Percentiles rank a stretch among this genome's conserved stretches.
Conservation (phyloP, 352 stramenopile genomes). For the Phytophthora crassamura region DNA sequence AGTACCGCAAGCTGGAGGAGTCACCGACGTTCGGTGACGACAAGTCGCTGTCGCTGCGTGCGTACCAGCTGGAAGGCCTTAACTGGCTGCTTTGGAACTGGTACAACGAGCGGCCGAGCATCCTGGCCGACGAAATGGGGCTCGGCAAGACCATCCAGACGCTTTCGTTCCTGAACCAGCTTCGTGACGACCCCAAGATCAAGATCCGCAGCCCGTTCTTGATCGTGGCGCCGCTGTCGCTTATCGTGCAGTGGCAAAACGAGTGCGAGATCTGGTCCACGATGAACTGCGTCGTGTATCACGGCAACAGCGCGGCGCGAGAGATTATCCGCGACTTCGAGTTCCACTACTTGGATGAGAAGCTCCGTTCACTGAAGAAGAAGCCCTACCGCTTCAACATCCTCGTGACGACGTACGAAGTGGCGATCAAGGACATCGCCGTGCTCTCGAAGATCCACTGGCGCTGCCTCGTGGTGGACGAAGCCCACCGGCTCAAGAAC, state of each 20-base stretch:
- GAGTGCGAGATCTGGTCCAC: conserved; percentile 99
- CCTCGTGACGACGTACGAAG: conserved; percentile 92
- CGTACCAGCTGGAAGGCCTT: conserved; percentile 88
- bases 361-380: conserved; percentile 80
- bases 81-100: conserved; percentile 93
- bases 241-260: conserved; percentile 99
- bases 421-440: conserved; percentile 90
- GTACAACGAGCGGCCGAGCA: conserved; percentile 90
- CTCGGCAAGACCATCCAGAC: conserved; percentile 95
- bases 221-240: conserved; percentile 98
- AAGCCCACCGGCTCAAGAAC: conserved; percentile 91
- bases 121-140: conserved; percentile 92
- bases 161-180: conserved; percentile 94
- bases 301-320: conserved; percentile 94
- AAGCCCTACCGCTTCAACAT: conserved; percentile 91
- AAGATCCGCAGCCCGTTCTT: conserved; percentile 96
- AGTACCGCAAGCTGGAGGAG: conserved; percentile 88
- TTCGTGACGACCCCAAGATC: conserved; percentile 92
- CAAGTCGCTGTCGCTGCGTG: conserved; percentile 71
- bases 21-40: conserved; percentile 82
- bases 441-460: conserved; percentile 96
- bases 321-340: conserved; percentile 96
- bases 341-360: conserved; percentile 89
- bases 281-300: conserved; percentile 99
- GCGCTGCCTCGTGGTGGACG: conserved; percentile 90